These are phyloP conservation scores for Artemisia annua DNA, from an alignment of 129 eudicot genomes.

Conservation along the genomic window DNA sequence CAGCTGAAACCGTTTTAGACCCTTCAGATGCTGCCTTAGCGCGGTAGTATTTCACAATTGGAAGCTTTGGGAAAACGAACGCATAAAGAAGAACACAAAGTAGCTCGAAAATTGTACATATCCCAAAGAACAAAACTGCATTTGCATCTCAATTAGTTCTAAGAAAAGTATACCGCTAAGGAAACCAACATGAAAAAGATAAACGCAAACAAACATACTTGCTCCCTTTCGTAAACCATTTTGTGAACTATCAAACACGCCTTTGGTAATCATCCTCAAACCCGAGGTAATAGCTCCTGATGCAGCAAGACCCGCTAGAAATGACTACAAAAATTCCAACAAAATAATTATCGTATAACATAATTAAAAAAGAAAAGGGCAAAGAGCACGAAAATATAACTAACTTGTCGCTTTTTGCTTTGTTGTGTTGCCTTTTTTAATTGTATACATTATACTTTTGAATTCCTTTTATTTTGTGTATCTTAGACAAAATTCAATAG, in stretches of 20 bases:
- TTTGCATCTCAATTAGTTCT: neutral
- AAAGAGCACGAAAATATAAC: too few species aligned
- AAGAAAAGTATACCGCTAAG: neutral
- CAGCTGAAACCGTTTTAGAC: conserved; percentile 48
- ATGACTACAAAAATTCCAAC: conserved; percentile 38
- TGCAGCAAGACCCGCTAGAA: conserved; percentile 58
- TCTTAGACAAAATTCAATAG: too few species aligned
- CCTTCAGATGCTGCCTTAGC: conserved; percentile 52
- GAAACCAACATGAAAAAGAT: neutral
- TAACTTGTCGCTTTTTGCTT: too few species aligned
- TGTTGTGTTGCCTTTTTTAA: too few species aligned
- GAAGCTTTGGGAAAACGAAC: conserved; percentile 43
- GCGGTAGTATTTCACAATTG: conserved; percentile 46
- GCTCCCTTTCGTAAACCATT: conserved; percentile 64
- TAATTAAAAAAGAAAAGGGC: too few species aligned
- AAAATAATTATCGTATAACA: neutral
- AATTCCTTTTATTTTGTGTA: too few species aligned
- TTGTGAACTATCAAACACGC: conserved; percentile 49
- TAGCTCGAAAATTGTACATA: conserved; percentile 40
- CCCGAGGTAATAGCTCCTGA: conserved; percentile 60
- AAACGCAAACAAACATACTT: conserved; percentile 31
- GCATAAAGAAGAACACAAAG: conserved; percentile 43
- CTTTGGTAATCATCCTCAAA: conserved; percentile 61
- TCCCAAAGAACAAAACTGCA: conserved; percentile 42
- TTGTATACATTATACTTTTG: too few species aligned